Percentiles rank a stretch among this genome's conserved stretches.
These are phyloP conservation scores for Alternaria arbusti DNA, from an alignment of 2,329 filamentous ascomycete species.

Conservation along the genomic window DNA sequence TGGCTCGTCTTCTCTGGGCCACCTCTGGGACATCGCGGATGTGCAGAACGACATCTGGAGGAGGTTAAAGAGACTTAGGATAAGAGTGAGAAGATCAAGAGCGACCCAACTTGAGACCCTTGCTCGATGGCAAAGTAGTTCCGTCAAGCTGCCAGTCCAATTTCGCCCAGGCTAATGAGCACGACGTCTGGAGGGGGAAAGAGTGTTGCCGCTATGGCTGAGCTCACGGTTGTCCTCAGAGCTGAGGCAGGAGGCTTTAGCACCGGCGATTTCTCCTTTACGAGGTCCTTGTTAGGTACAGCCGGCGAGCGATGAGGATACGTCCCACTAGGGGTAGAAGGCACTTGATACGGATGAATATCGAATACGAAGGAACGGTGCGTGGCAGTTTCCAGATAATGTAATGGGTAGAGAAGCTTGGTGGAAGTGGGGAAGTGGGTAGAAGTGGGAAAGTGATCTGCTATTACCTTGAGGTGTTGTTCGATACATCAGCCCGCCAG, in stretches of 20 bases:
- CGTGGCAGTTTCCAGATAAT: not conserved
- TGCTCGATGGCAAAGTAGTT: constrained; percentile 45
- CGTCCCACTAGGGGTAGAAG: not conserved
- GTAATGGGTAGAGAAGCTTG: not conserved
- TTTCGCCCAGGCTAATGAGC: no score
- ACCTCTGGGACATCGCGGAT: not conserved
- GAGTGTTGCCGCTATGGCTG: not conserved
- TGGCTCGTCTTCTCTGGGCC: not conserved
- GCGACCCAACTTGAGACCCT: constrained; percentile 25
- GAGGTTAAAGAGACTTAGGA: not conserved
- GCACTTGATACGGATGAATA: not conserved
- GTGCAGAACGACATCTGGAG: not conserved
- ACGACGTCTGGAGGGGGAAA: constrained; percentile 38
- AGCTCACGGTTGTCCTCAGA: not conserved
- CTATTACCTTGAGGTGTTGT: not conserved
- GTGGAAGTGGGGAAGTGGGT: not conserved
- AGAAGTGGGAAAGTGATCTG: no score
- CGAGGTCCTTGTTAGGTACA: not conserved
- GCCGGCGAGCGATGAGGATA: not conserved
- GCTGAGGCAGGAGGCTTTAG: not conserved
- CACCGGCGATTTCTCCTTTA: not conserved
- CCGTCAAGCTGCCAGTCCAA: constrained; percentile 47
- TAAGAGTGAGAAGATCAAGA: not conserved
- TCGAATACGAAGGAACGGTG: not conserved
- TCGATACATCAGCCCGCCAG: not conserved